Conservation (phyloP, 192 early-diverging fungal genomes). For the Gigaspora rosea region DNA sequence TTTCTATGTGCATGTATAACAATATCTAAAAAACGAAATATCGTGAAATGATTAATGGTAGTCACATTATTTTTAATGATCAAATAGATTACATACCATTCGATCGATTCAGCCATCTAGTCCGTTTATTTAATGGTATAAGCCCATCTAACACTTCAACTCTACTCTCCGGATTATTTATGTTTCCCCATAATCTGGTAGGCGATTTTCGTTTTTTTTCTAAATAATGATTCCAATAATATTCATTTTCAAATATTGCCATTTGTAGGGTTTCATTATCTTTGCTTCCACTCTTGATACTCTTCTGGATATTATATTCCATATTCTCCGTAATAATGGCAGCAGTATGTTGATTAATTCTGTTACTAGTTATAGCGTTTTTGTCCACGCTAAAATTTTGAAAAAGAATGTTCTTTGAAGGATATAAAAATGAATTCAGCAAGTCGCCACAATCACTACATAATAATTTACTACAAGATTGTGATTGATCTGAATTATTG, state of each 20-base stretch:
- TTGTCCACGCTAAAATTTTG: no score
- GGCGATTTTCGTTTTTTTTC: slow-evolving; percentile 15
- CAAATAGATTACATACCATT: neutral
- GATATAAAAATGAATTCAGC: neutral
- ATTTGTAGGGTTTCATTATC: neutral
- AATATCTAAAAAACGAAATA: no score
- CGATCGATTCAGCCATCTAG: slow-evolving; percentile 4
- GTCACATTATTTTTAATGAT: no score
- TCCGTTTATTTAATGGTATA: slow-evolving; percentile 10
- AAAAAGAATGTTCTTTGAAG: no score
- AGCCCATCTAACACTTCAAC: neutral
- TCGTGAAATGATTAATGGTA: no score
- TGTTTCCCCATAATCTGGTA: neutral
- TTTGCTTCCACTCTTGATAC: neutral
- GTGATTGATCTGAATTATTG: neutral
- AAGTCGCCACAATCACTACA: slow-evolving; percentile 17
- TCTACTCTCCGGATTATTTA: neutral
- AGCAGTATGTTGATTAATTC: no score
- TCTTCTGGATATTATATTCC: neutral
- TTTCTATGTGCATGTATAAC: no score
- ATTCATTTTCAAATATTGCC: slow-evolving; percentile 13
- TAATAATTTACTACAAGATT: neutral
- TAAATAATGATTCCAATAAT: slow-evolving; percentile 17
- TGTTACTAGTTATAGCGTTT: no score
- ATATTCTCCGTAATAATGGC: neutral